A percentile compares a stretch with the other conserved stretches of the same genome.
Conservation (phyloP, 2,329 filamentous ascomycete genomes). For the Chaetomiaceae sp. region DNA sequence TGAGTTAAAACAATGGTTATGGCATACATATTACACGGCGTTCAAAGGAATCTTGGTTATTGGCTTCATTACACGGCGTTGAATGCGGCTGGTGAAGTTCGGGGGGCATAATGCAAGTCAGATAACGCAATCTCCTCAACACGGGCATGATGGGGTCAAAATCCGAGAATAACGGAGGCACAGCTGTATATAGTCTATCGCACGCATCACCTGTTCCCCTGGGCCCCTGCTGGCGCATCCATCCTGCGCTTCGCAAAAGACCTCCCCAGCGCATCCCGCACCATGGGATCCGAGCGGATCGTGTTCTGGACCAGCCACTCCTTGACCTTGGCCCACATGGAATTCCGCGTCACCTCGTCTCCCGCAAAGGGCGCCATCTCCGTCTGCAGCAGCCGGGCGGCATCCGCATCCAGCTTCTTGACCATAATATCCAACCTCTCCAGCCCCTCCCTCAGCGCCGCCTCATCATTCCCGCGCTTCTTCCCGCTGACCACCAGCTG, state of each 20-base stretch:
- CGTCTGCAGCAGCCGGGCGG: conserved; percentile 65
- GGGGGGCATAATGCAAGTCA: too few species aligned
- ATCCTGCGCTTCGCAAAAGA: conserved; percentile 59
- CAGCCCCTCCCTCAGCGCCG: conserved; percentile 54
- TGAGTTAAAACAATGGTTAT: too few species aligned
- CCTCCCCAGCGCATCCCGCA: conserved; percentile 70
- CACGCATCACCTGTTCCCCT: conserved; percentile 40
- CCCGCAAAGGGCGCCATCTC: conserved; percentile 77
- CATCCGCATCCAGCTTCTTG: conserved; percentile 62
- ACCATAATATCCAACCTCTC: conserved; percentile 60
- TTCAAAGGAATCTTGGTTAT: background rate
- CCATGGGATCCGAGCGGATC: conserved; percentile 73
- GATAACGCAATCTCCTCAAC: too few species aligned
- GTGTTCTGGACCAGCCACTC: conserved; percentile 88
- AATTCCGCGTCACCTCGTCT: conserved; percentile 60
- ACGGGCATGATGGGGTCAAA: too few species aligned
- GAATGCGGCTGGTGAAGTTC: background rate
- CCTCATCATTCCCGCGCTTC: conserved; percentile 43
- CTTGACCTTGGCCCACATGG: conserved; percentile 67
- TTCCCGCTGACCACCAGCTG: conserved; percentile 27
- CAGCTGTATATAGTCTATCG: background rate
- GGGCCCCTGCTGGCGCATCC: conserved; percentile 60
- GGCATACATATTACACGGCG: too few species aligned
- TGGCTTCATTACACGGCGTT: background rate
- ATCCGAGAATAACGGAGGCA: background rate